Conservation (phyloP, 2,329 filamentous ascomycete species). For the Aureobasidium subglaciale region DNA sequence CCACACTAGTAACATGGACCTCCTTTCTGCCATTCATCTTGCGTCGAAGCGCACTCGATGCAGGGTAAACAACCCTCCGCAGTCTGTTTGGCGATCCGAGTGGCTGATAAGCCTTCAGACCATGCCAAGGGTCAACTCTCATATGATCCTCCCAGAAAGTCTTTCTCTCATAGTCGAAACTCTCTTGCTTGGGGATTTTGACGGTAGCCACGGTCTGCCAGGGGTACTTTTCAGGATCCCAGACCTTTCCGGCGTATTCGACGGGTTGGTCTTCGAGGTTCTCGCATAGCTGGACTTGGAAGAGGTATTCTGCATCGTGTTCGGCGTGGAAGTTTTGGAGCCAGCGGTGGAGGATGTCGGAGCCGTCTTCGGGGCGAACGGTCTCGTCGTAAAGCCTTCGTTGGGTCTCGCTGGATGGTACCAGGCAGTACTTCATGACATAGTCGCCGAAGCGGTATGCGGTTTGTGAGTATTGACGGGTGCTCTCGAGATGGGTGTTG, state of each 20-base stretch:
- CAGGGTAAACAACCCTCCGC: slow-evolving; percentile 33
- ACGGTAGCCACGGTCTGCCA: slow-evolving; percentile 41
- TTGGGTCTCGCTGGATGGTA: slow-evolving; percentile 36
- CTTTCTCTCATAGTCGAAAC: slow-evolving; percentile 34
- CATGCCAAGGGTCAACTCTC: slow-evolving; percentile 37
- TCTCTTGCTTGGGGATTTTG: slow-evolving; percentile 36
- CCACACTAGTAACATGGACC: slow-evolving; percentile 31
- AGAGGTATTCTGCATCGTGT: slow-evolving; percentile 37
- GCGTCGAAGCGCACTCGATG: slow-evolving; percentile 29
- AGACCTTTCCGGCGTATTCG: slow-evolving; percentile 38
- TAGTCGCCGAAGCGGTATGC: slow-evolving; percentile 44
- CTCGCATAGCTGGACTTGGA: slow-evolving; percentile 42
- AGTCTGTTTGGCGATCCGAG: slow-evolving; percentile 35
- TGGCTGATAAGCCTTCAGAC: slow-evolving; percentile 36
- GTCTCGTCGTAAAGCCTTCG: slow-evolving; percentile 34
- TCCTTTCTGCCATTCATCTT: slow-evolving; percentile 35
- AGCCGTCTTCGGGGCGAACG: slow-evolving; percentile 30
- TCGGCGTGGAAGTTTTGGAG: slow-evolving; percentile 33
- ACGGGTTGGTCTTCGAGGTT: slow-evolving; percentile 41
- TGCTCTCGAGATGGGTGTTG: slow-evolving; percentile 35
- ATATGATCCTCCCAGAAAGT: slow-evolving; percentile 40
- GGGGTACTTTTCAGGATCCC: slow-evolving; percentile 42
- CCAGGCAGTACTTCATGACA: slow-evolving; percentile 42
- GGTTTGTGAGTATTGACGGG: slow-evolving; percentile 39
- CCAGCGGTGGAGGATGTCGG: slow-evolving; percentile 35